A percentile compares a stretch with the other conserved stretches of the same genome.
These are phyloP conservation scores for Durio zibethinus DNA, from an alignment of 345 rosid genomes.

Conservation along the genomic window DNA sequence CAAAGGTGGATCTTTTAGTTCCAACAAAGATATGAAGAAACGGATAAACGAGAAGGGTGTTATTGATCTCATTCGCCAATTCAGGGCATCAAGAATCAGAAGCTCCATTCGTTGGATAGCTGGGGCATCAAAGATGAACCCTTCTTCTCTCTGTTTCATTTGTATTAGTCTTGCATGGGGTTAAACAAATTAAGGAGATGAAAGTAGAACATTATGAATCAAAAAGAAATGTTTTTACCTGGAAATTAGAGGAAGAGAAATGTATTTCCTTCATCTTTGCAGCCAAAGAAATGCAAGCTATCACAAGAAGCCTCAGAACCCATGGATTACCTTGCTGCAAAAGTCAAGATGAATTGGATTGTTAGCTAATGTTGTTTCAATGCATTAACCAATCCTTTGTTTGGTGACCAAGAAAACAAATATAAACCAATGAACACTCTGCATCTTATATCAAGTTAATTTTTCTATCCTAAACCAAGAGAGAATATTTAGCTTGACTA, in stretches of 20 bases:
- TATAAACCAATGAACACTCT: too few species aligned
- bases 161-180: neutral
- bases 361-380: too few species aligned
- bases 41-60: slow-evolving; percentile 60
- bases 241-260: slow-evolving; percentile 30
- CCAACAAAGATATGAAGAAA: slow-evolving; percentile 44
- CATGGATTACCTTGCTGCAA: slow-evolving; percentile 46
- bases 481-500: neutral
- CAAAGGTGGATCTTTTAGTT: slow-evolving; percentile 40
- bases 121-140: slow-evolving; percentile 35
- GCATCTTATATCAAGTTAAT: too few species aligned
- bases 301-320: slow-evolving; percentile 33
- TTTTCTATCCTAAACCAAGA: too few species aligned
- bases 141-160: slow-evolving; percentile 34
- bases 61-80: slow-evolving; percentile 72
- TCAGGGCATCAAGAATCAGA: slow-evolving; percentile 47
- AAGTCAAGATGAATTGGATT: neutral
- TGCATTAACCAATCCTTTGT: neutral
- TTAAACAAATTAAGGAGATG: neutral
- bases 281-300: slow-evolving; percentile 45
- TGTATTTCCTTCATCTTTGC: slow-evolving; percentile 42
- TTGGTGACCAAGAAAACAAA: neutral
- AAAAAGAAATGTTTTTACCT: slow-evolving; percentile 22
- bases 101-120: slow-evolving; percentile 54
- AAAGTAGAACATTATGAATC: neutral